These are phyloP conservation scores for Solanum pinnatisectum DNA, from an alignment of 257 asterid genomes.

Conservation along the genomic window DNA sequence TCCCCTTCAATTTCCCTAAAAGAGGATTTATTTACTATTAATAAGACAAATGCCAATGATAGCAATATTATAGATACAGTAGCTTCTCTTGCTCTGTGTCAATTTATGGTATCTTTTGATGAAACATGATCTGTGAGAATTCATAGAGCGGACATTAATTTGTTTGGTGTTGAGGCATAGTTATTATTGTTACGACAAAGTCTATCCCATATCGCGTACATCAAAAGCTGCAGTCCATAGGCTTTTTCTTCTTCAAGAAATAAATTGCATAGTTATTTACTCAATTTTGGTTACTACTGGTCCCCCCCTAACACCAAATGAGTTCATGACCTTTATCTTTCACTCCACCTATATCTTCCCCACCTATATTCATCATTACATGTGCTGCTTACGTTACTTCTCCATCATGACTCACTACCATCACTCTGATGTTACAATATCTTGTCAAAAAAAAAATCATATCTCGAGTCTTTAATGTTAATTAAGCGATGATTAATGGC, in stretches of 20 bases:
- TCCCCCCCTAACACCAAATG: not conserved
- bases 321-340: slow-evolving; percentile 32
- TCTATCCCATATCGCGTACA: not conserved
- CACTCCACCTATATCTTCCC: slow-evolving; percentile 28
- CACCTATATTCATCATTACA: slow-evolving; percentile 22
- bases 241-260: not conserved
- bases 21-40: not conserved
- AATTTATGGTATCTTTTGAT: not conserved
- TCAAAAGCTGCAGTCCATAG: not conserved
- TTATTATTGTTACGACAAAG: not conserved
- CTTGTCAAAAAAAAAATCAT: too few species aligned
- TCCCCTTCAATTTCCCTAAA: not conserved
- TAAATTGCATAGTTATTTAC: not conserved
- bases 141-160: not conserved
- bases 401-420: slow-evolving; percentile 2
- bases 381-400: slow-evolving; percentile 26
- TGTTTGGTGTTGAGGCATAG: not conserved
- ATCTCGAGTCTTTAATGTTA: not conserved
- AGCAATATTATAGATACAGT: not conserved
- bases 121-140: not conserved
- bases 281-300: not conserved
- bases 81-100: not conserved
- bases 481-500: not conserved
- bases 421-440: not conserved
- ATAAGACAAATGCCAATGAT: not conserved